A percentile compares a stretch with the other conserved stretches of the same genome.
phyloP scores from a whole-genome alignment of 371 early-diverging fungal genomes.

The Saksenaea vasiformis region DNA sequence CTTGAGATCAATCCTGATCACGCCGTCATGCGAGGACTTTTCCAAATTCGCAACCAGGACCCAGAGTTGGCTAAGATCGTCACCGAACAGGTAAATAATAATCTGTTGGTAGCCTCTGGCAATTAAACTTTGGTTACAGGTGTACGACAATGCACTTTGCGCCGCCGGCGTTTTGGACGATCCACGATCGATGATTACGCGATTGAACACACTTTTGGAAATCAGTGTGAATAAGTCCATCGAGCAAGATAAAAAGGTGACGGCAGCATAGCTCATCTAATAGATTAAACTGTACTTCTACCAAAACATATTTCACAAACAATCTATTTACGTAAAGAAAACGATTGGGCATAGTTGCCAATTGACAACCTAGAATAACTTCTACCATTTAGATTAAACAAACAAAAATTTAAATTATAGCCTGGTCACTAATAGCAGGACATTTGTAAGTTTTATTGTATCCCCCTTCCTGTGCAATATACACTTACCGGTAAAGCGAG shows the following conservation, averaged over 20 bases:
- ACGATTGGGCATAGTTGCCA: too few relatives aligned
- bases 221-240: conserved; percentile 43
- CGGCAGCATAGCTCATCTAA: neutral
- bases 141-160: conserved; percentile 78
- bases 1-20: conserved; percentile 90
- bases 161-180: conserved; percentile 82
- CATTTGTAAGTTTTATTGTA: too few relatives aligned
- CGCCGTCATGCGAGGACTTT: conserved; percentile 73
- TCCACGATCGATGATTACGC: conserved; percentile 74
- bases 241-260: conserved; percentile 51
- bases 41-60: conserved; percentile 56
- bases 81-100: conserved; percentile 48
- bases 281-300: too few relatives aligned
- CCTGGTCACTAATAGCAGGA: too few relatives aligned
- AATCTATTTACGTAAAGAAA: too few relatives aligned
- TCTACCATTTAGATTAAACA: too few relatives aligned
- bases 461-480: too few relatives aligned
- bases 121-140: conserved; percentile 29
- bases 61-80: conserved; percentile 69
- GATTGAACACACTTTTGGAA: conserved; percentile 71
- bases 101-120: neutral
- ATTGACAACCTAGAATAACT: too few relatives aligned
- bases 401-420: too few relatives aligned
- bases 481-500: too few relatives aligned
- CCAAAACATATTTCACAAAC: too few relatives aligned